Evolutionary conservation across 2,329 filamentous ascomycete species (phyloP).

Genomic region (Fusarium nanum): DNA sequence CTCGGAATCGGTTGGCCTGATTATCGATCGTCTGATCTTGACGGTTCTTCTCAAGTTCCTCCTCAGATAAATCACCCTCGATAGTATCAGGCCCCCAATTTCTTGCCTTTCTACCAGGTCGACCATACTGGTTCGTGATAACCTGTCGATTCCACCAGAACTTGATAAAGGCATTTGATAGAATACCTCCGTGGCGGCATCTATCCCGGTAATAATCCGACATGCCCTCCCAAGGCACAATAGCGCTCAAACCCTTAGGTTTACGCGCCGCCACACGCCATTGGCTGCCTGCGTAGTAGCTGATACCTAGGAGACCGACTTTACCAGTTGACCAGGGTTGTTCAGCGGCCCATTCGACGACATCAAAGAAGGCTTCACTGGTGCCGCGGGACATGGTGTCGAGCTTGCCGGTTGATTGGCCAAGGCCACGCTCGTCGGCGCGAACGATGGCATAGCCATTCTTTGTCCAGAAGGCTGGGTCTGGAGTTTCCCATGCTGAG

Average conservation of each 20-base stretch:
- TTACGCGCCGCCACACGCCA: constrained; percentile 62
- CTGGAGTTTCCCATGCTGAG: constrained; percentile 70
- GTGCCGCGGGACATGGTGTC: constrained; percentile 63
- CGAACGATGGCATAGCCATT: constrained; percentile 67
- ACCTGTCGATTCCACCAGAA: constrained; percentile 48
- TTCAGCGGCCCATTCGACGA: constrained; percentile 62
- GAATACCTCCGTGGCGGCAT: constrained; percentile 70
- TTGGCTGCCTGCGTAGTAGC: constrained; percentile 60
- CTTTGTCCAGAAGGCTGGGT: constrained; percentile 66
- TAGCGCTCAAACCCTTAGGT: constrained; percentile 60
- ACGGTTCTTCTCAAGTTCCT: constrained; percentile 62
- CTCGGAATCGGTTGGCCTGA: constrained; percentile 65
- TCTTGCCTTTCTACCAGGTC: constrained; percentile 58
- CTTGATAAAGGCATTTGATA: constrained; percentile 67
- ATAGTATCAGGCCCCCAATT: constrained; percentile 68
- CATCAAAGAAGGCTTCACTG: constrained; percentile 61
- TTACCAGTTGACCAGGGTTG: constrained; percentile 60
- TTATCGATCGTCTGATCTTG: constrained; percentile 61
- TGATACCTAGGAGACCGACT: constrained; percentile 61
- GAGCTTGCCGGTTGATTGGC: constrained; percentile 60
- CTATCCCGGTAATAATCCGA: constrained; percentile 67
- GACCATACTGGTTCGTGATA: constrained; percentile 72
- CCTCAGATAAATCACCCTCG: constrained; percentile 67
- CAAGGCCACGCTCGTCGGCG: constrained; percentile 61
- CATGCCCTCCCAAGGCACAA: constrained; percentile 64